A percentile compares a stretch with the other conserved stretches of the same genome.
Conservation (phyloP, 2,329 filamentous ascomycete genomes). For the Xylaria multiplex region DNA sequence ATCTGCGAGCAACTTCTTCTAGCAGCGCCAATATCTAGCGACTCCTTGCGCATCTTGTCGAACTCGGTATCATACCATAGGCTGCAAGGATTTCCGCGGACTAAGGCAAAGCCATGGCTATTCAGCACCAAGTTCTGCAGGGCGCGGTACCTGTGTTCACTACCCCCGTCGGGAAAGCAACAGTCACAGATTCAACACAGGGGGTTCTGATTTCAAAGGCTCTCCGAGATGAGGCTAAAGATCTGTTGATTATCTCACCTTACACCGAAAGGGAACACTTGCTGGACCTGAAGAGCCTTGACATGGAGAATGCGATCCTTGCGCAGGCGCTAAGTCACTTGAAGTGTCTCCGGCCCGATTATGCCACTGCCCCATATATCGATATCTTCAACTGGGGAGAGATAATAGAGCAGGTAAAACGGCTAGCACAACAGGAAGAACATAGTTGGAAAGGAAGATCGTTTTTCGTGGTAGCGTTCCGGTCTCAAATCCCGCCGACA, state of each 20-base stretch:
- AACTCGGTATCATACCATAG: slow-evolving; percentile 14
- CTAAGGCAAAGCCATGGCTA: slow-evolving; percentile 26
- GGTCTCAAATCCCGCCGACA: slow-evolving; percentile 74
- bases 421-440: slow-evolving; percentile 59
- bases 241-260: slow-evolving; percentile 73
- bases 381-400: slow-evolving; percentile 80
- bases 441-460: slow-evolving; percentile 68
- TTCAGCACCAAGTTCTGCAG: slow-evolving; percentile 27
- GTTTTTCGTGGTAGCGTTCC: slow-evolving; percentile 89
- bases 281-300: slow-evolving; percentile 75
- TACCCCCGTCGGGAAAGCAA: slow-evolving; percentile 30
- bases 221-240: slow-evolving; percentile 28
- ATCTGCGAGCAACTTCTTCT: slow-evolving; percentile 1
- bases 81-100: slow-evolving; percentile 13
- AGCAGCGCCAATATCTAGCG: slow-evolving; percentile 14
- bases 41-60: slow-evolving; percentile 9
- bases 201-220: slow-evolving; percentile 24
- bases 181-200: slow-evolving; percentile 32
- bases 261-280: slow-evolving; percentile 78
- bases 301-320: slow-evolving; percentile 73
- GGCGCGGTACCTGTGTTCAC: slow-evolving; percentile 4
- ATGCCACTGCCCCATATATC: slow-evolving; percentile 78
- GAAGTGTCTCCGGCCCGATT: slow-evolving; percentile 71
- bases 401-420: slow-evolving; percentile 67
- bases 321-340: slow-evolving; percentile 76